Percentiles rank a stretch among this genome's conserved stretches.
These are phyloP conservation scores for Exserohilum rostratum DNA, from an alignment of 2,329 filamentous ascomycete species.

Conservation along the genomic window DNA sequence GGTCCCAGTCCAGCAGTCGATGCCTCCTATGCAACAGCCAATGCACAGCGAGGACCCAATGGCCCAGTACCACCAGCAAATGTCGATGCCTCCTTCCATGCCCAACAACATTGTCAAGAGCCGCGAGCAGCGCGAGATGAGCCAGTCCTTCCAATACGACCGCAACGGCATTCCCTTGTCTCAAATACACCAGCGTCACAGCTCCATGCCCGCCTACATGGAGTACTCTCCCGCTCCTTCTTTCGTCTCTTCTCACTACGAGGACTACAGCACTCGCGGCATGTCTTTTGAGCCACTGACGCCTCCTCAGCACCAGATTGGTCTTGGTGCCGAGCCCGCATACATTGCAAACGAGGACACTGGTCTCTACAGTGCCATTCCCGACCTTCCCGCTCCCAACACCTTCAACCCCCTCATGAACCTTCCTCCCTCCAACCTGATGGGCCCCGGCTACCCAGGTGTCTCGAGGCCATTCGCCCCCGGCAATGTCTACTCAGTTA, in stretches of 20 bases:
- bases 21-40: conserved; percentile 51
- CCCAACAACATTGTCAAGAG: conserved; percentile 77
- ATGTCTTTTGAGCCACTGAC: conserved; percentile 97
- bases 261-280: conserved; percentile 95
- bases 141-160: conserved; percentile 78
- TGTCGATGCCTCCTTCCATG: conserved; percentile 74
- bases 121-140: conserved; percentile 84
- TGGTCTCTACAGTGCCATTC: conserved; percentile 91
- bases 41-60: conserved; percentile 69
- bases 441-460: conserved; percentile 78
- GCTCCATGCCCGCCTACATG: conserved; percentile 98
- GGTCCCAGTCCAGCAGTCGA: conserved; percentile 59
- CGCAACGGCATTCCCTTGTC: conserved; percentile 86
- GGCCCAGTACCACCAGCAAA: conserved; percentile 75
- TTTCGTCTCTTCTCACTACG: conserved; percentile 97
- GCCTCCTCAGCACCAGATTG: conserved; percentile 86
- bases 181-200: conserved; percentile 86
- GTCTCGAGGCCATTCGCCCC: conserved; percentile 69
- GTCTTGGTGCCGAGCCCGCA: conserved; percentile 83
- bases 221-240: conserved; percentile 98
- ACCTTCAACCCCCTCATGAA: conserved; percentile 89
- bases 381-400: conserved; percentile 79
- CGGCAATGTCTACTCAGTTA: conserved; percentile 90
- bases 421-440: conserved; percentile 82
- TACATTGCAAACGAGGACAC: conserved; percentile 99